Base-by-base conservation (phyloP, 768 basidiomycete genomes). In the Lactifluus volemus region DNA sequence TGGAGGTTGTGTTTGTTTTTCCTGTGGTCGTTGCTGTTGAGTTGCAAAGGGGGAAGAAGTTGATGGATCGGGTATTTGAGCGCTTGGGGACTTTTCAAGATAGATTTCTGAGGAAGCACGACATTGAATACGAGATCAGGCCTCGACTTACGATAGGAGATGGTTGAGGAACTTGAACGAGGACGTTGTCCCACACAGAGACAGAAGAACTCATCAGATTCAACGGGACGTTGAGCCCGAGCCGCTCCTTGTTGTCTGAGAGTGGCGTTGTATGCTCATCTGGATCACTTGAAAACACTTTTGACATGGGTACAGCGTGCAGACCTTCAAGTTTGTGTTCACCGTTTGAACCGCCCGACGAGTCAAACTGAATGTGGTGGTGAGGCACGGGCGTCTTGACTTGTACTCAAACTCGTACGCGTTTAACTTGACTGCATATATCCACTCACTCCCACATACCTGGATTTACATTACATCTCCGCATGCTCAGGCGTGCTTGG, bases 401-500 rank as follows among this genome's bases (percentile, higher is more conserved):
- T 25, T 25, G 34, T 10, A 1, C 34, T 36, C 34, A 36, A 36
- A 10, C 34, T 36, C 34, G 34, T 36, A 25, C 25, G 25, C 25
- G 25, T 25, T 25, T 25, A 25, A 25, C 25, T 25, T 25, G 25
- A 34, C 32, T 5, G 53, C 41, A 34, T 42, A 54, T 41, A 54
- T 11, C 17, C 12, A 42, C 53, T 12, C 38, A 39, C 38, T 39
- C 15, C 25, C 42, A 45, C 9, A 29, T 9, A 1, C 32, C 21
- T 5, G 15, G n/a, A 25, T 25, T 25, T 2, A 17, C 5, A 17
- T 15, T 15, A 38, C 50, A 3, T 49, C 44, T 12, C 30, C 69
- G 68, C 36, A 90, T 90, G 85, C 73, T 88, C 60, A 77, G 77
- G 67, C 80, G 79, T 64, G 79, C 77, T 45, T 88, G 85, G 87